Base-by-base conservation (phyloP, 177 flowering plant species). In the Telopea speciosissima region DNA sequence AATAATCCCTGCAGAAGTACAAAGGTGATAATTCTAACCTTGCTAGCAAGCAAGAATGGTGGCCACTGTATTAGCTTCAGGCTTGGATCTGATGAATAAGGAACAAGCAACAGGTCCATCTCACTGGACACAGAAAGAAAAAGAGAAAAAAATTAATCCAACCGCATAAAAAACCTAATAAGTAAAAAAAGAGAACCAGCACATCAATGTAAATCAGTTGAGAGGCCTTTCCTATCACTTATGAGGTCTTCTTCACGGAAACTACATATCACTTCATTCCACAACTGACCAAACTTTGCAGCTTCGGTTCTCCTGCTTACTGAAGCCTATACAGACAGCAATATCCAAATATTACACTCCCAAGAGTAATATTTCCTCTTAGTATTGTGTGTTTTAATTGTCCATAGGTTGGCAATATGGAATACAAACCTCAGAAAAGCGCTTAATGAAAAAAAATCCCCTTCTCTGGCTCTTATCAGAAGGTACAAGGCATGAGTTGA, bases 1-100 rank as follows among this genome's bases (percentile, higher is more conserved):
- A 13, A 40, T 19, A 68, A 62, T 24, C 49, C 4, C 59, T 56
- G 44, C 28, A 66, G 19, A 6, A 19, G 44, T 21, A 24, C 40
- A 60, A 56, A 70, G 59, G 19, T 68, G 49, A 71, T 17, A 62
- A 40, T 44, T 33, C 72, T 54, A 45, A 93, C 99, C 97, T 93
- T 96, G 98, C 97, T 91, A 61, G 99, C 97, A 76, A 96, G 96
- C 79, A 96, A 76, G 79, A 93, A 91, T 0, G 97, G 99, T 68
- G 99, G 99, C 99, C 99, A 96, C 77, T 96, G 99, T 65, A 96
- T 93, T 64, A 90, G 72, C 76, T 88, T 88, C 69, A 96, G 79
- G 78, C 85, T 88, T 52, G 88, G 88, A 84, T 93, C 99, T 49
- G 96, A 89, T 61, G 97, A 81, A 76, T 96, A 96, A 58, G 99